Conservation (phyloP, 768 basidiomycete genomes). For the Leucogyrophana mollusca region DNA sequence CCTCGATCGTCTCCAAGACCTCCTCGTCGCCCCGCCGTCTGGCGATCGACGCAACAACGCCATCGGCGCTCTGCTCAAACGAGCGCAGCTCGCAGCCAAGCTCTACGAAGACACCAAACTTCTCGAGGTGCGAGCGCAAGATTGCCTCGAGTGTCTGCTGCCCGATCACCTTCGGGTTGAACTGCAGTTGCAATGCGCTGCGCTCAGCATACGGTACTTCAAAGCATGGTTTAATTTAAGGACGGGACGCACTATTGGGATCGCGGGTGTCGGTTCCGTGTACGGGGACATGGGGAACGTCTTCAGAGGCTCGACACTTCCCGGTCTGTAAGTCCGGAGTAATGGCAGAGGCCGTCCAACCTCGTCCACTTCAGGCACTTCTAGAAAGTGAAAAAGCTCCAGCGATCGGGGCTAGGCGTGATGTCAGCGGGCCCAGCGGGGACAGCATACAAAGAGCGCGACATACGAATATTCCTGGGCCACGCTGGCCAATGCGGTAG, state of each 20-base stretch:
- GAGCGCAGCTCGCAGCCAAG: constrained; percentile 44
- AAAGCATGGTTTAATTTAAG: neutral
- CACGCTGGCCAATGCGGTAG: constrained; percentile 37
- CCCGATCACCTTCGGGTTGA: constrained; percentile 1
- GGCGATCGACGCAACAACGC: constrained; percentile 36
- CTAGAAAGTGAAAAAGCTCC: constrained; percentile 41
- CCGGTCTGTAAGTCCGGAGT: constrained; percentile 33
- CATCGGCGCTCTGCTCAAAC: constrained; percentile 36
- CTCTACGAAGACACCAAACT: constrained; percentile 34
- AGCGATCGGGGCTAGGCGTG: constrained; percentile 39
- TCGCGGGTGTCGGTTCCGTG: constrained; percentile 20
- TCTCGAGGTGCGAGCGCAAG: constrained; percentile 27
- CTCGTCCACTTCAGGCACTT: constrained; percentile 36
- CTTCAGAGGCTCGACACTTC: constrained; percentile 15
- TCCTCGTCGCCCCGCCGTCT: constrained; percentile 15
- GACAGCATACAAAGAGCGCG: neutral
- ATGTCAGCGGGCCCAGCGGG: neutral
- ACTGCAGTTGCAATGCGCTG: constrained; percentile 2
- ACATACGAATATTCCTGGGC: constrained; percentile 37
- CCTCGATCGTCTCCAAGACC: constrained; percentile 22
- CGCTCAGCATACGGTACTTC: neutral
- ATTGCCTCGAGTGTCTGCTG: constrained; percentile 12
- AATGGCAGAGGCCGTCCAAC: constrained; percentile 23
- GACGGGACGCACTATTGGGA: constrained; percentile 22
- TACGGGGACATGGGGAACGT: constrained; percentile 2